Evolutionary conservation across 768 basidiomycete species (phyloP), one percentile per base, ranked within the genome.

Genomic region (Panellus pusillus): DNA sequence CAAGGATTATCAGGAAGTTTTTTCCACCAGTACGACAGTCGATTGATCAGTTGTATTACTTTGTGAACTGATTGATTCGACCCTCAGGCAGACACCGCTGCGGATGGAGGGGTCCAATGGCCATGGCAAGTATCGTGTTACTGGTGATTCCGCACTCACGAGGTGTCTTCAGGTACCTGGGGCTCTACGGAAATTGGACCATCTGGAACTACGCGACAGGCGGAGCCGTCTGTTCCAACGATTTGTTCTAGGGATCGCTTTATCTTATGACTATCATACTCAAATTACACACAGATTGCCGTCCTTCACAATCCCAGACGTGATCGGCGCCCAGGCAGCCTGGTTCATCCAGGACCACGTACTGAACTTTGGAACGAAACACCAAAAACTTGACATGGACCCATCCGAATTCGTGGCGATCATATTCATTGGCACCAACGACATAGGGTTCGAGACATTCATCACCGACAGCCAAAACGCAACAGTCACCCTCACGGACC

Each of bases 321-420:
- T 65, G 11, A 44, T 58, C 39, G 54, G 52, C 12, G 64, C 55
- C 18, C 64, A 65, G 28, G 49, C 52, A 32, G 60, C 47, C 42
- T 65, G 64, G 64, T 65, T 65, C 45, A 58, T 65, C 40, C 55
- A 61, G 41, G 64, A 65, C 47, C 62, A 63, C 40, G 56, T 65
- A n/a, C 36, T 45, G 28, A 40, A 41, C 36, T 47, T 54, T 47
- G 57, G 57, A 2, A 62, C 58, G 1, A 50, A 52, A 20, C 32
- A 60, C 19, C 62, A 63, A 42, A 59, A 48, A n/a, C 60, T 65
- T n/a, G 44, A 52, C n/a, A 56, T 65, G 42, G 60, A 65, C 27
- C 62, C 63, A 4, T 37, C 50, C 3, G 55, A 57, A 29, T 64
- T 64, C 42, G 61, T 62, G 7, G 63, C 61, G 20, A 47, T 64